Conservation (phyloP, 352 stramenopile genomes). For the Pythium periplocum region DNA sequence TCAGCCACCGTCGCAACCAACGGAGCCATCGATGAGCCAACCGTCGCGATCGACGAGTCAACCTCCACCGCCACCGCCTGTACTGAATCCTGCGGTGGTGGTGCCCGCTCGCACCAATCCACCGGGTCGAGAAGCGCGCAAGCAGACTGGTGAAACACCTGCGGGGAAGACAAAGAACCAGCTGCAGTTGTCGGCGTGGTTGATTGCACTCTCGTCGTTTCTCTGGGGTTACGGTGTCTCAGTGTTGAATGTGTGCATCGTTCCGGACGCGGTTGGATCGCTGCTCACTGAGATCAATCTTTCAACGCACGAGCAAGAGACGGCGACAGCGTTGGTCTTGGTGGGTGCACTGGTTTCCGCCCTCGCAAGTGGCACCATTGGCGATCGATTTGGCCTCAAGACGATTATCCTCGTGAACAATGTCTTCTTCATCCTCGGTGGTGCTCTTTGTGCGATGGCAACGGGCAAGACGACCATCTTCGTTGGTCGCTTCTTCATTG, state of each 20-base stretch:
- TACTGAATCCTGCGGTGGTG: no score
- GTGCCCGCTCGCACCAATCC: no score
- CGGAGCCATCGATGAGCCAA: no score
- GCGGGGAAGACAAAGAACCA: constrained; percentile 12
- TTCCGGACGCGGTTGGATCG: constrained; percentile 61
- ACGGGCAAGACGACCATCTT: constrained; percentile 59
- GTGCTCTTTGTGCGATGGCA: constrained; percentile 46
- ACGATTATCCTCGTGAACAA: constrained; percentile 72
- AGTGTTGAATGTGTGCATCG: constrained; percentile 79
- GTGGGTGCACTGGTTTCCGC: constrained; percentile 67
- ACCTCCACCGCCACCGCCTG: no score
- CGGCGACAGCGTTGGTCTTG: constrained; percentile 65
- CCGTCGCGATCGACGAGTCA: no score
- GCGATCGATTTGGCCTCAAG: constrained; percentile 53
- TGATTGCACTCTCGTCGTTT: constrained; percentile 74
- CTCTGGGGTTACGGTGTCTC: constrained; percentile 69
- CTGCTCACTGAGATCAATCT: constrained; percentile 72
- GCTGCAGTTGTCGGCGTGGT: constrained; percentile 45
- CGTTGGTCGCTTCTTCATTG: constrained; percentile 51
- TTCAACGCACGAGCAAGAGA: constrained; percentile 64
- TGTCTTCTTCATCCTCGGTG: constrained; percentile 57
- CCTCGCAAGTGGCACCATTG: constrained; percentile 43
- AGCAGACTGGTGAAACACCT: not conserved
- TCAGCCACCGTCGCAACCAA: no score
- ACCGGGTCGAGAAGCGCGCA: no score